Conservation (phyloP, 129 eudicot species). For the Lactuca saligna region DNA sequence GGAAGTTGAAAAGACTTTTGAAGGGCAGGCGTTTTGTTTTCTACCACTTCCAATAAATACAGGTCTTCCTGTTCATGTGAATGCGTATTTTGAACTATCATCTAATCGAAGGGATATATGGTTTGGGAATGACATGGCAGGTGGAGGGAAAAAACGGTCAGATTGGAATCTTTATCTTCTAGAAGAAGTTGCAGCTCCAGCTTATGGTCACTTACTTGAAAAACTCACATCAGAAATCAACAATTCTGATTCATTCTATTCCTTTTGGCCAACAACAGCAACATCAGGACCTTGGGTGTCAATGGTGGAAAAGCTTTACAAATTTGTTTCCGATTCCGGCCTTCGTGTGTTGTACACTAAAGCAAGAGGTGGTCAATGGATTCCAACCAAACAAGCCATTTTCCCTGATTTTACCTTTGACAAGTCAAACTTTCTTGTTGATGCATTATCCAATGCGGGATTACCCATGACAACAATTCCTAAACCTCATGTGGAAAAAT, state of each 20-base stretch:
- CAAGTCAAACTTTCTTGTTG: conserved; percentile 61
- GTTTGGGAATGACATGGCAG: conserved; percentile 99
- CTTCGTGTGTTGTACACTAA: conserved; percentile 83
- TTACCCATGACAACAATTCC: conserved; percentile 70
- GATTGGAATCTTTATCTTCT: conserved; percentile 92
- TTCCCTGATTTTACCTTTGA: conserved; percentile 83
- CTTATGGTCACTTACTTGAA: conserved; percentile 94
- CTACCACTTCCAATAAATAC: conserved; percentile 93
- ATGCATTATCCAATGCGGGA: conserved; percentile 86
- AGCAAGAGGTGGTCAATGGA: conserved; percentile 96
- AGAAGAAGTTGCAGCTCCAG: conserved; percentile 93
- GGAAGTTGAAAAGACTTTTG: conserved; percentile 41
- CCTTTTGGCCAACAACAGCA: conserved; percentile 77
- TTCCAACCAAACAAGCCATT: conserved; percentile 88
- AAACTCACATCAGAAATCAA: conserved; percentile 77
- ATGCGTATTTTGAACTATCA: conserved; percentile 92
- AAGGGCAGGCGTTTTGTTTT: conserved; percentile 96
- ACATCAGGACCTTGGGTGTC: conserved; percentile 87
- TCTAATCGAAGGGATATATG: conserved; percentile 98
- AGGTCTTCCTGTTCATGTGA: conserved; percentile 91
- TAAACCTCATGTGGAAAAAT: conserved; percentile 62
- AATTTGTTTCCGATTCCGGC: conserved; percentile 67
- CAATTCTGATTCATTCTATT: conserved; percentile 68
- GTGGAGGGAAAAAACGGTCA: conserved; percentile 92
- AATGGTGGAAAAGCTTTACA: conserved; percentile 74